A percentile compares a stretch with the other conserved stretches of the same genome.
These are phyloP conservation scores for Suhomyces tanzawaensis DNA, from an alignment of 805 yeast genomes.

Conservation along the genomic window DNA sequence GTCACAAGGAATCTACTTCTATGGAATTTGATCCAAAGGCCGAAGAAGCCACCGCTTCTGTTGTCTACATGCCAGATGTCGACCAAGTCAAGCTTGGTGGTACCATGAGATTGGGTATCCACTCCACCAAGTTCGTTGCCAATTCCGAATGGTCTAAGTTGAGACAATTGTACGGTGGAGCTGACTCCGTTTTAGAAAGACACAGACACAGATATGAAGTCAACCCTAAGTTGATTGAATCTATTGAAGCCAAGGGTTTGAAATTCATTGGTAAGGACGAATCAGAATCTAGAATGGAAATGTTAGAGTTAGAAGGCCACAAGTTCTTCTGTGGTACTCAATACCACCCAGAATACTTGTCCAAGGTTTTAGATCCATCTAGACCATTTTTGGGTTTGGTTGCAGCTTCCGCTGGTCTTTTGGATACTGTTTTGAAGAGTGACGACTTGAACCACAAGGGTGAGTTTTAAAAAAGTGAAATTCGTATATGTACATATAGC, in stretches of 20 bases:
- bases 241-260: constrained; percentile 76
- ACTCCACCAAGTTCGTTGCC: constrained; percentile 78
- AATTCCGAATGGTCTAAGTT: constrained; percentile 67
- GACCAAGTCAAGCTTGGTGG: constrained; percentile 96
- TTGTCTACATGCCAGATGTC: constrained; percentile 98
- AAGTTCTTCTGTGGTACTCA: constrained; percentile 94
- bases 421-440: constrained; percentile 59
- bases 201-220: constrained; percentile 99
- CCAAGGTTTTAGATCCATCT: constrained; percentile 95
- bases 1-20: constrained; percentile 66
- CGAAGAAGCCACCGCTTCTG: constrained; percentile 64
- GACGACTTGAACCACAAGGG: constrained; percentile 44
- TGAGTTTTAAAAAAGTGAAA: constrained; percentile 29
- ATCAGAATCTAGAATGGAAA: constrained; percentile 87
- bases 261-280: constrained; percentile 94
- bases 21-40: constrained; percentile 74
- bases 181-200: constrained; percentile 75
- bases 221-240: constrained; percentile 74
- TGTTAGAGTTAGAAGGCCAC: constrained; percentile 80
- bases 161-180: constrained; percentile 75
- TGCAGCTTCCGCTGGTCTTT: constrained; percentile 87
- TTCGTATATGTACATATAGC: constrained; percentile 5
- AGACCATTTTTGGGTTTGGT: constrained; percentile 94
- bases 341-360: constrained; percentile 96
- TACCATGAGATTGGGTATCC: constrained; percentile 96